Base-by-base conservation (phyloP, 75 land plant species). In the Adiantum capillusveneris region DNA sequence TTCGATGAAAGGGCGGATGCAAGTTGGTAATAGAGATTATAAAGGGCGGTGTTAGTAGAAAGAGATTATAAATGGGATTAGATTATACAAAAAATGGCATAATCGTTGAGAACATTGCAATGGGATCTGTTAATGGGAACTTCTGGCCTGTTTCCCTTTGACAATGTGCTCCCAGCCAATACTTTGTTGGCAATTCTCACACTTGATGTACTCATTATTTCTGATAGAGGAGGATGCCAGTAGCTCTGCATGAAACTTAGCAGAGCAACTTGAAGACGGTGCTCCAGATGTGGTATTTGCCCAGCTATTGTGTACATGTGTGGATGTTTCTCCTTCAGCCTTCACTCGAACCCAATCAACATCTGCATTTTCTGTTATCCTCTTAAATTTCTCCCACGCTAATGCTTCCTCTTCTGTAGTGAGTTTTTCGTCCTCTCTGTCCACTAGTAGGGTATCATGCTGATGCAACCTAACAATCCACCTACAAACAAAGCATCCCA, bases 401-500 rank as follows among this genome's bases (percentile, higher is more conserved):
- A 80, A 52, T 12, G 76, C 84, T 65, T 84, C 81, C 53, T 95
- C 99, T 68, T 95, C 99, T 64, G 83, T 81, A 9, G 96, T 72
- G 0, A 95, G 86, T 63, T 77, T 90, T 66, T 95, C 99, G 11
- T 84, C 96, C 60, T 95, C 96, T 62, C 84, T 79, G 60, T 95
- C 96, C 73, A 86, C 97, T 31, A 95, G 64, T 27, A 95, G 75
- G 1, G 96, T 86, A 56, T 95, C 99, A 48, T 95, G 99, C 53
- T 95, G 92, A 59, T 90, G 99, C 70, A 81, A 86, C 46, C 84
- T 70, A 17, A 75, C 81, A 25, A 95, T 79, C 99, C 99, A 95
- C 36, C 99, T 95, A 78, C 36, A 54, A 34, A 37, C 26, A 45
- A 26, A 62, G n/a, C n/a, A n/a, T n/a, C 0, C 16, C 11, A 44